Evolutionary conservation across 306 rosid genomes (phyloP), one percentile per base, ranked within the genome.

Genomic region (Trichosanthes truncata): DNA sequence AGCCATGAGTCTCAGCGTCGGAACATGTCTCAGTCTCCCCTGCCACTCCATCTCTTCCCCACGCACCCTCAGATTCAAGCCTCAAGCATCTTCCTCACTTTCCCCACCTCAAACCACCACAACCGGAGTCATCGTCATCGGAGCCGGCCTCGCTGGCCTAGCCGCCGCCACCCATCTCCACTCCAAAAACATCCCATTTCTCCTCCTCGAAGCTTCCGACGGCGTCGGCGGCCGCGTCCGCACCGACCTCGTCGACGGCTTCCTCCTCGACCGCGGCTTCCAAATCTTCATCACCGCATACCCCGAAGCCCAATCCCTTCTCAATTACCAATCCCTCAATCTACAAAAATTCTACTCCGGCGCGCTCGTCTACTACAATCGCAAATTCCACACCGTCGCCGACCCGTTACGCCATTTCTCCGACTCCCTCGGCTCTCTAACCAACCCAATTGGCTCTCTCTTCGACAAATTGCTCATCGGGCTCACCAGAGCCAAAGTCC

Each of bases 211-310:
- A 84, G 87, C 96, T 0, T 91, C 97, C 18, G 88, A 93, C 76
- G 88, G 67, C 35, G 90, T 92, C 20, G 97, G 96, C 0, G 96
- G 92, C 49, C 97, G 98, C 33, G 97, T 95, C 67, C 77, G 93
- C 14, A 92, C 98, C 2, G 97, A 95, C 76, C 8, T 57, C 63
- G 85, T 92, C 2, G 91, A 92, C 59, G 97, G 93, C 65, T 95
- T 91, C 86, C 88, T 85, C 67, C 92, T 95, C 7, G 96, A 95
- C 86, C 96, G 93, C 3, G 94, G 98, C 46, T 95, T 95, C 83
- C 94, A 95, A 82, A 95, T 95, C 87, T 93, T 95, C 88, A 95
- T 95, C 83, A 95, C 98, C 1, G 96, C 91, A 3, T 93, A 95
- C 68, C 97, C 96, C 0, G 92, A 95, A 87, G 97, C 97, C 57